These are phyloP conservation scores for Aphanoascus verrucosus DNA, from an alignment of 2,329 filamentous ascomycete genomes.

Conservation along the genomic window DNA sequence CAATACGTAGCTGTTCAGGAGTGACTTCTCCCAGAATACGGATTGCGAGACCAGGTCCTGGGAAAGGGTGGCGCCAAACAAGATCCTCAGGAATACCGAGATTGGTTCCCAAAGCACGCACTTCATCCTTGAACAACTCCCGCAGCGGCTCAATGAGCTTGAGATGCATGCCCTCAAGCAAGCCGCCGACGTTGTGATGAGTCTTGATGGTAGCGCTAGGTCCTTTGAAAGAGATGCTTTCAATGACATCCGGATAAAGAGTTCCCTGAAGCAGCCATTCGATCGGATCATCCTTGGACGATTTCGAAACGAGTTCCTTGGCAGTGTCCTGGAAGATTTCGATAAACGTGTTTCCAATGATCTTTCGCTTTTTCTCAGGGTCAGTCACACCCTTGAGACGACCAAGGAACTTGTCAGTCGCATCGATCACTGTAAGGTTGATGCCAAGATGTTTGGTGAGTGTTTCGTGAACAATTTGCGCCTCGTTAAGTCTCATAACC, in stretches of 20 bases:
- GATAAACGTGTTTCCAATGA: conserved; percentile 68
- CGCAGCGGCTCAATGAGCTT: conserved; percentile 57
- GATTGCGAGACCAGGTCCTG: conserved; percentile 61
- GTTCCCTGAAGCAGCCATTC: conserved; percentile 84
- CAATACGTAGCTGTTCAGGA: conserved; percentile 62
- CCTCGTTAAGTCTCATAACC: conserved; percentile 77
- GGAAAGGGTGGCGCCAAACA: conserved; percentile 69
- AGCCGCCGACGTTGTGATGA: conserved; percentile 56
- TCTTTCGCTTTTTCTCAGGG: conserved; percentile 81
- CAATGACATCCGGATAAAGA: conserved; percentile 62
- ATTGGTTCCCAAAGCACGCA: conserved; percentile 54
- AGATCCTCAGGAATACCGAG: conserved; percentile 63
- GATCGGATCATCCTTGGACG: conserved; percentile 56
- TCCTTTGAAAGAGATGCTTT: conserved; percentile 62
- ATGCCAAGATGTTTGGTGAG: conserved; percentile 72
- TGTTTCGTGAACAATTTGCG: conserved; percentile 66
- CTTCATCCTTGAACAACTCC: conserved; percentile 72
- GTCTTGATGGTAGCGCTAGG: conserved; percentile 63
- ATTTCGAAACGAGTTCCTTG: conserved; percentile 48
- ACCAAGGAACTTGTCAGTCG: conserved; percentile 62
- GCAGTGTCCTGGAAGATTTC: conserved; percentile 76
- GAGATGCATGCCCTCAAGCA: conserved; percentile 31
- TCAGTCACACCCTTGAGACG: conserved; percentile 64
- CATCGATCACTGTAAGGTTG: conserved; percentile 81
- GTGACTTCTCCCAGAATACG: conserved; percentile 73